Evolutionary conservation across 176 grass and related monocot genomes (phyloP).

Genomic region (Hyparrhenia diplandra): DNA sequence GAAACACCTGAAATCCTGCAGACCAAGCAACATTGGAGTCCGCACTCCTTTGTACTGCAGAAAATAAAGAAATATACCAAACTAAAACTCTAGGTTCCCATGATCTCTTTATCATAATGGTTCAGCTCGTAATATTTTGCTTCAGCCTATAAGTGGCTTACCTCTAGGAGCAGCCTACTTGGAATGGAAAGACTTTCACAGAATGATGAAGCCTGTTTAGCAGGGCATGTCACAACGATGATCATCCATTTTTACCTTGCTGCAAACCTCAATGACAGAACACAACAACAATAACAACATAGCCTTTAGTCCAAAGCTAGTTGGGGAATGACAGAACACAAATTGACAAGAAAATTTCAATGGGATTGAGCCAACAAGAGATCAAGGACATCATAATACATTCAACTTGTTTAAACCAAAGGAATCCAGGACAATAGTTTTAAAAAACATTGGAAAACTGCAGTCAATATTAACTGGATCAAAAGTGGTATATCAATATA

Average conservation of each 20-base stretch:
- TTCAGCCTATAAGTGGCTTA: slow-evolving; percentile 17
- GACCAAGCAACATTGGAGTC: neutral
- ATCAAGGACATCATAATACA: neutral
- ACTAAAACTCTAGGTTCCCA: neutral
- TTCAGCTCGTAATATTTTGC: neutral
- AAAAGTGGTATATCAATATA: neutral
- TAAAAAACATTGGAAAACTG: neutral
- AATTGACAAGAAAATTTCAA: neutral
- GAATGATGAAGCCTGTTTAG: neutral
- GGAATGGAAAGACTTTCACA: neutral
- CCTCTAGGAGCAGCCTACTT: neutral
- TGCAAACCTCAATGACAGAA: neutral
- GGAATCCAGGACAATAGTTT: neutral
- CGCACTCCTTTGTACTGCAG: neutral
- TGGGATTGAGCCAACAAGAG: neutral
- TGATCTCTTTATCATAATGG: slow-evolving; percentile 9
- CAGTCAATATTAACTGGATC: neutral
- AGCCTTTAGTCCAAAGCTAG: no score
- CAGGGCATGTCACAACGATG: neutral
- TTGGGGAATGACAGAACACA: neutral
- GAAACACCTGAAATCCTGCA: slow-evolving; percentile 16
- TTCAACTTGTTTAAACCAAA: neutral
- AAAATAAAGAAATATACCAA: neutral
- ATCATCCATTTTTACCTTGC: slow-evolving; percentile 5
- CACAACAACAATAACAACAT: no score